phyloP scores from a whole-genome alignment of 2,329 filamentous ascomycete genomes.

The Mycosphaerelloides madeirae region DNA sequence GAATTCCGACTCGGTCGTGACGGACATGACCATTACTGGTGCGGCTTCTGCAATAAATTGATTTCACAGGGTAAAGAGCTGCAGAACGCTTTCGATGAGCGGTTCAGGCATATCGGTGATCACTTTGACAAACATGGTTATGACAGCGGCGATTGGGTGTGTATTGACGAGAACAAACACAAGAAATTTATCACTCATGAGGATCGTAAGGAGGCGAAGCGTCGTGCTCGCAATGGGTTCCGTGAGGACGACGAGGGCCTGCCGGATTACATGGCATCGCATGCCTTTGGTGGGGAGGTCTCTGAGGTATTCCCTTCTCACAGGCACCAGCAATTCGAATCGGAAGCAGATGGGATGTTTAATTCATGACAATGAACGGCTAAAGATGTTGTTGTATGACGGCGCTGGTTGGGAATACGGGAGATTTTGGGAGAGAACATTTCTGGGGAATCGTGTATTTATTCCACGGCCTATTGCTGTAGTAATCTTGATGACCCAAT shows the following conservation, averaged over 20 bases:
- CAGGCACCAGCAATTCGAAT: too few species aligned
- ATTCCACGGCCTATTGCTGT: too few species aligned
- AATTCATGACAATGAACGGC: too few species aligned
- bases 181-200: conserved; percentile 28
- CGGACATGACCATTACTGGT: conserved; percentile 70
- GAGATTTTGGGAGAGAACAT: too few species aligned
- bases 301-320: too few species aligned
- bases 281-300: too few species aligned
- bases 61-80: conserved; percentile 47
- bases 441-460: too few species aligned
- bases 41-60: conserved; percentile 68
- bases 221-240: background rate
- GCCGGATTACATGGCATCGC: background rate
- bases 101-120: conserved; percentile 70
- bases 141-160: conserved; percentile 55
- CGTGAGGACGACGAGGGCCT: conserved; percentile 4
- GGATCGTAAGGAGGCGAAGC: conserved; percentile 2
- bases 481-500: too few species aligned
- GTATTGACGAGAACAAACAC: conserved; percentile 34
- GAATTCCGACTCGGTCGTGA: conserved; percentile 58
- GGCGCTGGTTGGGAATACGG: too few species aligned
- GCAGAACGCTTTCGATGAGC: conserved; percentile 30
- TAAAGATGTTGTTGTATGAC: too few species aligned
- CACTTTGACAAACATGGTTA: conserved; percentile 58
- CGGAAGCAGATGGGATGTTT: too few species aligned